Evolutionary conservation across 2,329 filamentous ascomycete genomes (phyloP), one percentile per base, ranked within the genome.

Genomic region (Ceratocystis cubensis): DNA sequence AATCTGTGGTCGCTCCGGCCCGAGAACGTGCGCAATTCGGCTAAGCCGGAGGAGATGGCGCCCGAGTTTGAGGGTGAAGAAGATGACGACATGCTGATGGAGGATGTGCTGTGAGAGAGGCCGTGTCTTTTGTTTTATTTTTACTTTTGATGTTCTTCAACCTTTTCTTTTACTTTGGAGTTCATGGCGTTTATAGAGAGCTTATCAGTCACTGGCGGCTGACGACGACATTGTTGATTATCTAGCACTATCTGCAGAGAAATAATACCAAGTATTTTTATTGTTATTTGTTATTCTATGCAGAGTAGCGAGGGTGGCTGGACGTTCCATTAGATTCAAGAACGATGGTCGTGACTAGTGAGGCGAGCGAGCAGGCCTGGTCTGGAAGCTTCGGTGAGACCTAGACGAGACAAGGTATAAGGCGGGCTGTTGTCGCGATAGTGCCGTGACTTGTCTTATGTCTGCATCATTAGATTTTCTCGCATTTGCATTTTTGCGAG

Each of bases 1-100:
- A 93, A 91, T 74, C 87, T 88, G 70, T 97, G 91, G 86, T 87
- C 87, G 71, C 77, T 96, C 67, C 90, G 88, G 74, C 80, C 83
- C 1, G 87, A 91, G 61, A 69, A 70, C 48, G 61, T 68, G 73
- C 88, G 88, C 37, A 77, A 77, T 69, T 75, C 76, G 66, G 75
- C 75, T 70, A 75, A 70, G 53, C 75, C 75, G 15, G 72, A 71
- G 65, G 75, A 78, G 37, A 73, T 69, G n/a, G 71, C 71, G 3
- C 69, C 83, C 76, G 86, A 82, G 67, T 78, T 78, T 65, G 77
- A 78, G 1, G 85, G 84, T 28, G 82, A 83, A 10, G 88, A 88
- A 13, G 82, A 83, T 17, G 88, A 89, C 30, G 83, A 84, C 25
- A 81, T 86, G 65, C 79, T 87, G 67, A 91, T 94, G 82, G 89